Base-by-base conservation (phyloP, 345 rosid species). In the Geranium brycei region DNA sequence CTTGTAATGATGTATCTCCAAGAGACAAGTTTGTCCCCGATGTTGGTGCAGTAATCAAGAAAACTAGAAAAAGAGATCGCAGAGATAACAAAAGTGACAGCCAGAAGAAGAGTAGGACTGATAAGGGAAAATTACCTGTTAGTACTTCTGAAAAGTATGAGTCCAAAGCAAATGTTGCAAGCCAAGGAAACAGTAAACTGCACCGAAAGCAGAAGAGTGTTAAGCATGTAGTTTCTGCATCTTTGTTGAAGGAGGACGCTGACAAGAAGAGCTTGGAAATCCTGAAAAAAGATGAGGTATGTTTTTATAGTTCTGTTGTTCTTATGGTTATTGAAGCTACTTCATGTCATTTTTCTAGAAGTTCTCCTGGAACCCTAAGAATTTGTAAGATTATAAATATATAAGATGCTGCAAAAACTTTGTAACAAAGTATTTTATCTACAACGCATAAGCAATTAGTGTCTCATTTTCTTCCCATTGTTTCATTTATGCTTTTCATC, bases 61-160 rank as follows among this genome's bases (percentile, higher is more conserved):
- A 81, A 79, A 78, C 75, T 73, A 85, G 77, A 73, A 91, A 90
- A 79, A 79, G 95, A 76, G 89, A 84, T 74, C 84, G 68, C 51
- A 78, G 82, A 62, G 69, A 23, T 59, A 72, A 40, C 62, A 76
- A 64, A 65, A 85, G 75, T 71, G 80, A 73, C 35, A 71, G 67
- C 66, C 76, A 61, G 64, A 81, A 82, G 82, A 86, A 78, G 77
- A 68, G 61, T 66, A 83, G 77, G 77, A 75, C 69, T 72, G 87
- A 79, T 70, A 85, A 84, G 71, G 85, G 82, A 70, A 81, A 78
- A 55, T 76, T 72, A 30, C 16, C 65, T 17, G 61, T 60, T 32
- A 63, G 59, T 31, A 68, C 77, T 67, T 73, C 76, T 55, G 83
- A 76, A 62, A 85, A 83, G 68, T 66, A 72, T 66, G 69, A 62